phyloP scores from a whole-genome alignment of 176 grass and related monocot species.

The Alopecurus myosuroides region DNA sequence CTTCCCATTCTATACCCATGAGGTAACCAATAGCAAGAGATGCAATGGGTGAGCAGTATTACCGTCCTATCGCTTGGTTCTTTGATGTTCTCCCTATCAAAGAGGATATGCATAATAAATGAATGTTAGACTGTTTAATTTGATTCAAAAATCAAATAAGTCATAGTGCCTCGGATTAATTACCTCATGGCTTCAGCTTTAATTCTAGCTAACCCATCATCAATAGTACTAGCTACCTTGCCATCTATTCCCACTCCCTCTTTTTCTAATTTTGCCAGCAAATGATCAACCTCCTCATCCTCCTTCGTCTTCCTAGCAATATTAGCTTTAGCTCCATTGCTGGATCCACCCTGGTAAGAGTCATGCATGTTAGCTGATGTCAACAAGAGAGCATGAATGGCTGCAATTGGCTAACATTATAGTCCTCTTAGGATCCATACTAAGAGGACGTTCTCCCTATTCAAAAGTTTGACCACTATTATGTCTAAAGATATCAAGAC shows the following conservation, averaged over 20 bases:
- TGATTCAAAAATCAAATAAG: background rate
- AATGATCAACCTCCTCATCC: background rate
- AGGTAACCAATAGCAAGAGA: background rate
- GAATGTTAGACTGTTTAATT: background rate
- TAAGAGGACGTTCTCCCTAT: too few relatives aligned
- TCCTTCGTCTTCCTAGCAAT: background rate
- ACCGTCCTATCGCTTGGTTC: background rate
- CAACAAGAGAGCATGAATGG: background rate
- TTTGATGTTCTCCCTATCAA: background rate
- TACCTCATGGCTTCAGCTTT: background rate
- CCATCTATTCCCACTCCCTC: conserved; percentile 8
- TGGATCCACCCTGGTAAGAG: background rate
- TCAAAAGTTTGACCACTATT: conserved; percentile 1
- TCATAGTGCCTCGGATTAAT: background rate
- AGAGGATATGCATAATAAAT: background rate
- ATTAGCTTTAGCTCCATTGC: background rate
- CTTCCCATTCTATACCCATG: background rate
- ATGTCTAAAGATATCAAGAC: background rate
- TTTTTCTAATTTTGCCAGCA: conserved; percentile 1
- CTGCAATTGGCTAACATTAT: background rate
- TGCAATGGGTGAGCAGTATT: background rate
- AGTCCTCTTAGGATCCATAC: background rate
- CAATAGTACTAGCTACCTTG: background rate
- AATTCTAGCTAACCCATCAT: background rate
- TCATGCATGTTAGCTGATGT: background rate